Conservation (phyloP, 768 basidiomycete genomes). For the Amanita exitialis region DNA sequence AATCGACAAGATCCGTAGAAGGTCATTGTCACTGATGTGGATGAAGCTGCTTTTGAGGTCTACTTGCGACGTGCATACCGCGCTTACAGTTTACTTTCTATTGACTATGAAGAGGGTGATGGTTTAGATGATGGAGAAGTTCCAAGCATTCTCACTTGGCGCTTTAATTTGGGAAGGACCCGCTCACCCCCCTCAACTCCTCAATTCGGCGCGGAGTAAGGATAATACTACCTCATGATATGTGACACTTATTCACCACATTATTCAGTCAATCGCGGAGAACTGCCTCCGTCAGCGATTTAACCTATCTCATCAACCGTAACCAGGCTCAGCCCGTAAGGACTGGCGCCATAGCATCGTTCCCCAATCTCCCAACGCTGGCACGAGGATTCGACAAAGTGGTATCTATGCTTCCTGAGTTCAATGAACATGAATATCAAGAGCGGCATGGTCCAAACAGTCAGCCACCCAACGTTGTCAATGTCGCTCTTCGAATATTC, state of each 20-base stretch:
- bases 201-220: constrained; percentile 40
- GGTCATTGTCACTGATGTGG: constrained; percentile 2
- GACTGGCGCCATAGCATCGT: constrained; percentile 86
- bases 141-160: constrained; percentile 80
- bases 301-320: constrained; percentile 84
- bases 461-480: constrained; percentile 88
- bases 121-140: constrained; percentile 74
- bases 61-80: constrained; percentile 94
- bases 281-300: constrained; percentile 89
- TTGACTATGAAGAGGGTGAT: constrained; percentile 95
- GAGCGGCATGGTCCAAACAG: constrained; percentile 65
- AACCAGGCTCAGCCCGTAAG: constrained; percentile 85
- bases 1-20: background rate
- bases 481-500: constrained; percentile 87
- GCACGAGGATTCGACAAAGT: constrained; percentile 68
- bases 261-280: constrained; percentile 50
- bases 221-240: background rate
- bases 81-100: constrained; percentile 81
- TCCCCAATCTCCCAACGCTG: constrained; percentile 63
- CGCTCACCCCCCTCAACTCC: constrained; percentile 84
- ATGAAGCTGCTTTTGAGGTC: constrained; percentile 83
- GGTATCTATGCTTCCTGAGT: constrained; percentile 62
- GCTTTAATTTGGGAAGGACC: constrained; percentile 88
- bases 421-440: constrained; percentile 59
- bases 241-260: constrained; percentile 8